These are phyloP conservation scores for Trichoderma arundinaceum DNA, from an alignment of 2,329 filamentous ascomycete genomes.

Conservation along the genomic window DNA sequence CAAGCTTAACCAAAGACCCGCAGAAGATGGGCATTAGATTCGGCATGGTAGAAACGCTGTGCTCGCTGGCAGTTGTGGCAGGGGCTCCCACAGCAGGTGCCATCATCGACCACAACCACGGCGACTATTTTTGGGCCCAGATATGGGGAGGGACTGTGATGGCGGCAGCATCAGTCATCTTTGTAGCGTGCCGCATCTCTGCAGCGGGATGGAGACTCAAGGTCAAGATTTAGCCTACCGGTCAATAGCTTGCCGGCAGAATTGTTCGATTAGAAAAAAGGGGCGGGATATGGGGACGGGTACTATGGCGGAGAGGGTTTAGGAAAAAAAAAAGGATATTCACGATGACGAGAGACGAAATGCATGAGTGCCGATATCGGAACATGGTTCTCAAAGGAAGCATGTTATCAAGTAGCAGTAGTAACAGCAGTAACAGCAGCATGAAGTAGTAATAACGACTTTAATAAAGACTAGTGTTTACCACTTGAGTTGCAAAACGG, in stretches of 20 bases:
- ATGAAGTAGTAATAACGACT: slow-evolving; percentile 13
- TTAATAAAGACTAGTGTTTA: slow-evolving; percentile 11
- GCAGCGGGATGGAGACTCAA: slow-evolving; percentile 46
- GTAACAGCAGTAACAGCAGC: not conserved
- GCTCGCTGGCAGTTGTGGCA: slow-evolving; percentile 51
- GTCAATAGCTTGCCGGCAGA: not conserved
- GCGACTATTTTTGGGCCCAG: slow-evolving; percentile 52
- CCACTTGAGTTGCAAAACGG: not conserved
- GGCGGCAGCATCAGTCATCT: slow-evolving; percentile 42
- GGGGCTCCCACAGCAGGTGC: slow-evolving; percentile 53
- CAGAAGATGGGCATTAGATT: slow-evolving; percentile 53
- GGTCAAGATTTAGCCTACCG: slow-evolving; percentile 43
- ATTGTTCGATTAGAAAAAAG: slow-evolving; percentile 6
- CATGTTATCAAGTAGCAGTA: not conserved
- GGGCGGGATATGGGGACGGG: slow-evolving; percentile 1
- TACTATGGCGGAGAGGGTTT: not conserved
- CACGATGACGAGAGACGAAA: slow-evolving; percentile 8
- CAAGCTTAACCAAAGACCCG: slow-evolving; percentile 51
- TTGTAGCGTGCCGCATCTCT: slow-evolving; percentile 44
- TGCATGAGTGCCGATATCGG: slow-evolving; percentile 24
- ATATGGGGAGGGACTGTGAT: slow-evolving; percentile 54
- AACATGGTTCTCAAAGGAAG: not conserved
- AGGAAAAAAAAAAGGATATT: not conserved
- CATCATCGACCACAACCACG: slow-evolving; percentile 50
- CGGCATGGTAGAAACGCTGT: slow-evolving; percentile 53